Evolutionary conservation across 2,329 filamentous ascomycete species (phyloP).

Genomic region (Colletotrichum sp.): DNA sequence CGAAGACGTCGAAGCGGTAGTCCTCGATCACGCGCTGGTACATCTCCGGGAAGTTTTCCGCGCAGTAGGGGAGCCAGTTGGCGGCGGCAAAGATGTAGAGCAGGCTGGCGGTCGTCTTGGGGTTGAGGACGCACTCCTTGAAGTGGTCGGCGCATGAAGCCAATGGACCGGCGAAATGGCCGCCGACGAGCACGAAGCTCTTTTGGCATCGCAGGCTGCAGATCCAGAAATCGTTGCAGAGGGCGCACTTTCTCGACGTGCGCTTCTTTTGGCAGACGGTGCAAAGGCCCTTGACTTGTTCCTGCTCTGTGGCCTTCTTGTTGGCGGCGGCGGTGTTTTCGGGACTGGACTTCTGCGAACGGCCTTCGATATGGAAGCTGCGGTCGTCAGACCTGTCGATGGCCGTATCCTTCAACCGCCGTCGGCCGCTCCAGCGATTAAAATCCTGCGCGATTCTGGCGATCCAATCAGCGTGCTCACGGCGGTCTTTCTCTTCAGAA

Average conservation of each 20-base stretch:
- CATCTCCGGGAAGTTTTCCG: background rate
- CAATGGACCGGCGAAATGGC: background rate
- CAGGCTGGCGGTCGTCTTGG: background rate
- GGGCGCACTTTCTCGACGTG: background rate
- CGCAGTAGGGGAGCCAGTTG: rapidly evolving
- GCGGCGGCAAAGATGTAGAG: background rate
- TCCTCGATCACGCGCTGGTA: background rate
- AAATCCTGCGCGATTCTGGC: background rate
- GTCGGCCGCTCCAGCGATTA: background rate
- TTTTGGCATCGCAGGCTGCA: background rate
- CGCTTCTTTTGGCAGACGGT: background rate
- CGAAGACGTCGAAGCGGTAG: background rate
- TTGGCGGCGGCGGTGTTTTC: background rate
- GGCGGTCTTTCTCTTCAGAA: background rate
- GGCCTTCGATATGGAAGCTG: background rate
- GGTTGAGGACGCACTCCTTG: background rate
- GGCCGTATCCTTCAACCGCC: background rate
- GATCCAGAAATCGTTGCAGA: background rate
- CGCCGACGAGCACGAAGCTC: background rate
- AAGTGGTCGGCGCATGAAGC: background rate
- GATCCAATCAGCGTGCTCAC: background rate
- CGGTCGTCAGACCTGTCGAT: background rate
- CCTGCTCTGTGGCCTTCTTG: background rate
- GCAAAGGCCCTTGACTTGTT: background rate
- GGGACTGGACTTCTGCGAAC: rapidly evolving